These are phyloP conservation scores for Chrysanthemum makinoi DNA, from an alignment of 129 eudicot species.

Conservation along the genomic window DNA sequence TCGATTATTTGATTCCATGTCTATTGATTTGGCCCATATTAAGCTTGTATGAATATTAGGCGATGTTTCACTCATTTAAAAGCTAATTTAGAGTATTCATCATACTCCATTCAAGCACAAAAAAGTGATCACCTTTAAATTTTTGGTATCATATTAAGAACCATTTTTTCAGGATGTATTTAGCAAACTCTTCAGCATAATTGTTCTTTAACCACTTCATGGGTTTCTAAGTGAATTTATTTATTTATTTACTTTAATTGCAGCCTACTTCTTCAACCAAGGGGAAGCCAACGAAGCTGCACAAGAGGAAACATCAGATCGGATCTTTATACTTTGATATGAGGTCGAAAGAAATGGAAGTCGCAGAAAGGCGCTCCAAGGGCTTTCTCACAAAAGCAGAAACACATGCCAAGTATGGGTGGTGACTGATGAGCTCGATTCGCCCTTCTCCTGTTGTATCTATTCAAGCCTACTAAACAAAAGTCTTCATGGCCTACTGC, in stretches of 20 bases:
- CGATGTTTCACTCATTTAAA: too few species aligned
- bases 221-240: too few species aligned
- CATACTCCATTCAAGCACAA: too few species aligned
- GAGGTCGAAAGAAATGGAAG: slow-evolving; percentile 78
- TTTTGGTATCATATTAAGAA: too few species aligned
- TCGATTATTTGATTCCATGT: background rate
- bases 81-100: background rate
- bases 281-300: slow-evolving; percentile 87
- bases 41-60: too few species aligned
- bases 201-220: too few species aligned
- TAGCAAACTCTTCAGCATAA: background rate
- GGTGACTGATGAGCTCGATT: slow-evolving; percentile 41
- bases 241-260: slow-evolving; percentile 10
- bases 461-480: background rate
- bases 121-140: too few species aligned
- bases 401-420: slow-evolving; percentile 94
- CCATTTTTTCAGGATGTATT: too few species aligned
- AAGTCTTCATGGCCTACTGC: background rate
- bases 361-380: slow-evolving; percentile 74
- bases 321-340: slow-evolving; percentile 76
- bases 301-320: slow-evolving; percentile 95
- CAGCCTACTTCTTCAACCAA: slow-evolving; percentile 76
- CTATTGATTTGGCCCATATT: too few species aligned
- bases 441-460: background rate
- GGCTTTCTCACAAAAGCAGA: slow-evolving; percentile 96